Base-by-base conservation (phyloP, 2,329 filamentous ascomycete species). In the Graphiopsis chlorocephala region DNA sequence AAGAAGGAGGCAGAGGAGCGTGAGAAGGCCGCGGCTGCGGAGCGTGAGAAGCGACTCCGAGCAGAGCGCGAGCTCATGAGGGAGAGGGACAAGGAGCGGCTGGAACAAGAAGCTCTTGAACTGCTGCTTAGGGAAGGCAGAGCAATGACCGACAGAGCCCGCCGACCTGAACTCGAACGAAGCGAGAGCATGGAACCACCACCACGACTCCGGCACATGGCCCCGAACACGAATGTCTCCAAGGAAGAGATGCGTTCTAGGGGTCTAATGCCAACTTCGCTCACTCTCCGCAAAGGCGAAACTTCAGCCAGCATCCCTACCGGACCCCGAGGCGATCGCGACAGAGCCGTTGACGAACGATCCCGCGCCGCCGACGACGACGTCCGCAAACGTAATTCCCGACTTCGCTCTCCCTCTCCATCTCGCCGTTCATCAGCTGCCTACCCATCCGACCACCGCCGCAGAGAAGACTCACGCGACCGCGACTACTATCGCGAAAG, bases 41-140 rank as follows among this genome's bases (percentile, higher is more conserved):
- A 83, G 65, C 74, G 77, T 67, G 79, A 79, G 65, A 72, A 78
- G 53, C 71, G 73, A 15, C 47, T 29, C 15, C 78, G 68, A 75
- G 76, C 77, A 35, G 75, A 78, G 50, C 70, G 74, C 5, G 77
- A 66, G 67, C 45, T 50, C n/a, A 33, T 29, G 33, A 31, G 45
- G 52, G 78, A 71, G 64, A 74, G 77, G 53, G 79, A 84, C 57
- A 83, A 86, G 65, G 85, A 86, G 72, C 80, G 82, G 20, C 72
- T 87, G 53, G 84, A 86, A 69, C 81, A 84, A 67, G 78, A 82
- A 42, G 85, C 85, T 12, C 75, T 86, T 61, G 80, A 85, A 64
- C 72, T 83, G 66, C 77, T 87, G 12, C 70, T 86, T 25, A 81
- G 79, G 68, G 85, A 87, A 73, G 83, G 84, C 56, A 80, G 85